Percentiles rank a stretch among this genome's conserved stretches.
phyloP scores from a whole-genome alignment of 257 asterid species.

The Solanum pennellii region DNA sequence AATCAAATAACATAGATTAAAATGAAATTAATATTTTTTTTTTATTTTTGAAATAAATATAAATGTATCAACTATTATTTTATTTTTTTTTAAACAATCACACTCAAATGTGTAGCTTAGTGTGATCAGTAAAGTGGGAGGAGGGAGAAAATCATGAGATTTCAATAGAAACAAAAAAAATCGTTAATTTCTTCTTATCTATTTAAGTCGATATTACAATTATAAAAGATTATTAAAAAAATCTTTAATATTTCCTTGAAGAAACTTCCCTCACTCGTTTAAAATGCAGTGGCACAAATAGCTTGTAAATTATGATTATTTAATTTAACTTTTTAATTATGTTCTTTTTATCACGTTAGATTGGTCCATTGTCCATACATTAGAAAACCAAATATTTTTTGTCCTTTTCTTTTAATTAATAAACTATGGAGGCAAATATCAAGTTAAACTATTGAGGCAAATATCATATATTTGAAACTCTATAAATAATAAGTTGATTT shows the following conservation, averaged over 20 bases:
- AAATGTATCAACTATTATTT: too few species aligned
- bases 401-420: too few species aligned
- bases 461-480: background rate
- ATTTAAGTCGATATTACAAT: too few species aligned
- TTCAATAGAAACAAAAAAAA: too few species aligned
- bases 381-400: background rate
- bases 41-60: too few species aligned
- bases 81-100: too few species aligned
- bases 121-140: background rate
- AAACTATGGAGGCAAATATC: background rate
- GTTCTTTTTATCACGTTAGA: background rate
- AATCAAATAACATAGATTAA: too few species aligned
- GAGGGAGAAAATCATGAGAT: background rate
- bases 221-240: too few species aligned
- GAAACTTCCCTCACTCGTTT: background rate
- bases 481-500: too few species aligned
- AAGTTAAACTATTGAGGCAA: background rate
- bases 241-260: background rate
- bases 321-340: background rate
- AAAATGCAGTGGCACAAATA: background rate
- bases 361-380: background rate
- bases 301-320: background rate
- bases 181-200: background rate
- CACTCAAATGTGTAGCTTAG: background rate
- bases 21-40: background rate